phyloP scores from a whole-genome alignment of 805 yeast species.

The Wickerhamiella brachini region DNA sequence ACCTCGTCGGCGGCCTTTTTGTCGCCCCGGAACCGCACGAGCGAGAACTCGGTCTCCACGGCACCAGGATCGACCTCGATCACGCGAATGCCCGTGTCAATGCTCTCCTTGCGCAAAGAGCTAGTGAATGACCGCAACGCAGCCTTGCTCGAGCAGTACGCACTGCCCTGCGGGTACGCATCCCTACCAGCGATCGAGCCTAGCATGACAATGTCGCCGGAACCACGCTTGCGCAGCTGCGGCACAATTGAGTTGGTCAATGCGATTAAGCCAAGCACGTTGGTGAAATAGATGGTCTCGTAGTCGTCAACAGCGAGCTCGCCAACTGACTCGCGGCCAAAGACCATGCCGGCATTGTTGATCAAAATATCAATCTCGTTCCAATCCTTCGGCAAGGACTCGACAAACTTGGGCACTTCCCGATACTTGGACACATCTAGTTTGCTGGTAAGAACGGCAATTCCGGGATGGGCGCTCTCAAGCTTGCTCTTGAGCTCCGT shows the following conservation, averaged over 20 bases:
- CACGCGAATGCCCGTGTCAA: conserved; percentile 54
- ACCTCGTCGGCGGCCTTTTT: conserved; percentile 45
- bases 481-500: conserved; percentile 36
- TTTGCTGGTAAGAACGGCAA: conserved; percentile 32
- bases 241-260: conserved; percentile 70
- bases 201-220: conserved; percentile 45
- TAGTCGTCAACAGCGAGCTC: conserved; percentile 49
- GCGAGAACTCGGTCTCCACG: conserved; percentile 65
- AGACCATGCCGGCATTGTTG: conserved; percentile 58
- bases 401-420: conserved; percentile 39
- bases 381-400: conserved; percentile 39
- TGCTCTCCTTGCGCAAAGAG: conserved; percentile 56
- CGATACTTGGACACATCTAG: conserved; percentile 47
- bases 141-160: conserved; percentile 58
- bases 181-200: conserved; percentile 64
- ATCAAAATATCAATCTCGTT: conserved; percentile 44
- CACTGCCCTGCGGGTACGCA: conserved; percentile 57
- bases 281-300: conserved; percentile 66
- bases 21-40: conserved; percentile 54
- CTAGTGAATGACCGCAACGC: conserved; percentile 45
- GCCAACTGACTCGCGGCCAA: conserved; percentile 70
- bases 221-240: conserved; percentile 53
- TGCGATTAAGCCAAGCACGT: conserved; percentile 73
- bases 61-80: conserved; percentile 69
- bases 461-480: conserved; percentile 32